These are phyloP conservation scores for Fusarium cyanostomum DNA, from an alignment of 2,329 filamentous ascomycete species.

Conservation along the genomic window DNA sequence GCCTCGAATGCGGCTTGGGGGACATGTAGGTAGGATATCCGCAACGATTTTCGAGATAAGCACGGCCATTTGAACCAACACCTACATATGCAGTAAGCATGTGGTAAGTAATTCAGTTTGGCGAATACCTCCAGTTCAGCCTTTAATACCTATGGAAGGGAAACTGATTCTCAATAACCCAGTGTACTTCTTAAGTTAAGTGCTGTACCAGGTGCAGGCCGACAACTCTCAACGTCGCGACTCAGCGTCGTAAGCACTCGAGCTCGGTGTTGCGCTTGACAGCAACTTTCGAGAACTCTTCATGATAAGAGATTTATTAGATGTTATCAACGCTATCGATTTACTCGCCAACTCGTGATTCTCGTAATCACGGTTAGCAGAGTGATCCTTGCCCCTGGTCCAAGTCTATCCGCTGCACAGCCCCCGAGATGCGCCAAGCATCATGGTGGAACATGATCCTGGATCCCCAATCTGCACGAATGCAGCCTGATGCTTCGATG, in stretches of 20 bases:
- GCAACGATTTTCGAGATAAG: slow-evolving; percentile 32
- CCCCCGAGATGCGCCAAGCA: slow-evolving; percentile 42
- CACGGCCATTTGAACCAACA: slow-evolving; percentile 8
- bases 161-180: slow-evolving; percentile 1
- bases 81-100: slow-evolving; percentile 12
- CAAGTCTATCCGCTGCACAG: slow-evolving; percentile 44
- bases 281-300: slow-evolving; percentile 17
- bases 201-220: not conserved
- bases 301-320: slow-evolving; percentile 5
- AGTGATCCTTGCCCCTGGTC: slow-evolving; percentile 34
- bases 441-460: slow-evolving; percentile 34
- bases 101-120: slow-evolving; percentile 10
- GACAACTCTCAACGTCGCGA: slow-evolving; percentile 2
- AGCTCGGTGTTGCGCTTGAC: slow-evolving; percentile 6
- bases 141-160: not conserved
- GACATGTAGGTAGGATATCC: slow-evolving; percentile 35
- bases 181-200: not conserved
- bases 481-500: slow-evolving; percentile 39
- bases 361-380: slow-evolving; percentile 32
- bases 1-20: slow-evolving; percentile 22
- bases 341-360: slow-evolving; percentile 13
- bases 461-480: slow-evolving; percentile 36
- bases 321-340: slow-evolving; percentile 33
- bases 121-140: slow-evolving; percentile 4
- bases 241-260: slow-evolving; percentile 26